Evolutionary conservation across 306 rosid species (phyloP).

Genomic region (Gillenia trifoliata): DNA sequence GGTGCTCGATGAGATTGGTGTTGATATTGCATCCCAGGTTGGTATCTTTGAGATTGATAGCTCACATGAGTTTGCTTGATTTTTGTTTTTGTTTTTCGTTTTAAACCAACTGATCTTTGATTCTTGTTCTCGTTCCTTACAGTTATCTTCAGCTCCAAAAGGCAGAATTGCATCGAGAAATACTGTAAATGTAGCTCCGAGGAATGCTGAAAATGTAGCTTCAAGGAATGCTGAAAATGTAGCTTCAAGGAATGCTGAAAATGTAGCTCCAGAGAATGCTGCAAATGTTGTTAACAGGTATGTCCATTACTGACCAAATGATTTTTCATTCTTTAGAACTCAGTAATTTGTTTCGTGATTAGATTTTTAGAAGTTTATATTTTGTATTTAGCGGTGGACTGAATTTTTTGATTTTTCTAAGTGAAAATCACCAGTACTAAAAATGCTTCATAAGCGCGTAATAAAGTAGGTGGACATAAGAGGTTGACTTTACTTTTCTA

Average conservation of each 20-base stretch:
- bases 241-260: conserved; percentile 59
- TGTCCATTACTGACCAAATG: background rate
- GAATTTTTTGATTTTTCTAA: background rate
- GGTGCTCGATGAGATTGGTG: conserved; percentile 99
- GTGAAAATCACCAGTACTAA: background rate
- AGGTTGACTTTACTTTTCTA: background rate
- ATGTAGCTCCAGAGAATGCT: conserved; percentile 43
- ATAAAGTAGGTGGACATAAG: background rate
- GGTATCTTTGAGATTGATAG: conserved; percentile 17
- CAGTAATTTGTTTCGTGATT: background rate
- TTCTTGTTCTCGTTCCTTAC: conserved; percentile 13
- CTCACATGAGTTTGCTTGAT: conserved; percentile 4
- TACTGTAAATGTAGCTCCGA: conserved; percentile 53
- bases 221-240: conserved; percentile 40
- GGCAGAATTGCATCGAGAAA: conserved; percentile 82
- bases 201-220: conserved; percentile 52
- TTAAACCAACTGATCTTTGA: background rate
- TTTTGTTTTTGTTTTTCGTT: conserved; percentile 1
- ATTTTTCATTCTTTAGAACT: background rate
- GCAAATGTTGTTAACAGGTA: conserved; percentile 60
- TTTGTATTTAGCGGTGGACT: background rate
- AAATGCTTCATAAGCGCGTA: background rate
- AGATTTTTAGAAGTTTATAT: background rate
- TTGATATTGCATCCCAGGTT: conserved; percentile 97
- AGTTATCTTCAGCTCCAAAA: conserved; percentile 97